These are phyloP conservation scores for Musa acuminata DNA, from an alignment of 176 grass and related monocot species.

Conservation along the genomic window DNA sequence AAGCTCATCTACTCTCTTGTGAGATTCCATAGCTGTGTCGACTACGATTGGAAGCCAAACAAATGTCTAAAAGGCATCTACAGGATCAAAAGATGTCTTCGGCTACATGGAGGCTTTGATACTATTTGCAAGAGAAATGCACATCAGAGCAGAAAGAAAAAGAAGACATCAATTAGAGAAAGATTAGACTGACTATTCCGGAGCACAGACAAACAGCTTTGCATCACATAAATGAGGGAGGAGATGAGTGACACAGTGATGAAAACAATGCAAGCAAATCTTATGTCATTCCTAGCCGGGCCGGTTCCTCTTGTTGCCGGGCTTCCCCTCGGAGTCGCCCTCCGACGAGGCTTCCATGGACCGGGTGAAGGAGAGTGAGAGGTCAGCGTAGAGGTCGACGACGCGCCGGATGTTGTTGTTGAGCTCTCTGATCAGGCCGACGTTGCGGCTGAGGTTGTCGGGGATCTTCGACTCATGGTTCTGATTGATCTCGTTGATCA, in stretches of 20 bases:
- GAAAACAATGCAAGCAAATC: not conserved
- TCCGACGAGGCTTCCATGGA: conserved; percentile 15
- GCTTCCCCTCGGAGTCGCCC: not conserved
- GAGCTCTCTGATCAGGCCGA: conserved; percentile 50
- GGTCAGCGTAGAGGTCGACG: conserved; percentile 38
- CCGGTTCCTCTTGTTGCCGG: conserved; percentile 25
- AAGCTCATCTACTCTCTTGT: too few species aligned
- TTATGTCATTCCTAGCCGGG: not conserved
- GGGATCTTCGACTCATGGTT: conserved; percentile 44
- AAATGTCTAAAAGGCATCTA: too few species aligned
- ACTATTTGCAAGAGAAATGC: not conserved
- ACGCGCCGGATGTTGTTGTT: conserved; percentile 47
- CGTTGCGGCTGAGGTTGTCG: conserved; percentile 41
- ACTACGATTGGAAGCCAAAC: too few species aligned
- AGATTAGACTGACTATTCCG: not conserved
- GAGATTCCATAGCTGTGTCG: too few species aligned
- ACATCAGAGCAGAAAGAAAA: not conserved
- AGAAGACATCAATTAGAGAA: not conserved
- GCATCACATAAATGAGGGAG: not conserved
- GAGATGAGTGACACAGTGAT: not conserved
- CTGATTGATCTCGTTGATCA: conserved; percentile 60
- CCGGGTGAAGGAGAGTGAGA: conserved; percentile 34
- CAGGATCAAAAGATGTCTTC: not conserved
- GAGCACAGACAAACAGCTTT: not conserved
- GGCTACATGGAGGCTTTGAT: not conserved